Evolutionary conservation across 2,329 filamentous ascomycete species (phyloP).

Genomic region (Stylonectria norvegica): DNA sequence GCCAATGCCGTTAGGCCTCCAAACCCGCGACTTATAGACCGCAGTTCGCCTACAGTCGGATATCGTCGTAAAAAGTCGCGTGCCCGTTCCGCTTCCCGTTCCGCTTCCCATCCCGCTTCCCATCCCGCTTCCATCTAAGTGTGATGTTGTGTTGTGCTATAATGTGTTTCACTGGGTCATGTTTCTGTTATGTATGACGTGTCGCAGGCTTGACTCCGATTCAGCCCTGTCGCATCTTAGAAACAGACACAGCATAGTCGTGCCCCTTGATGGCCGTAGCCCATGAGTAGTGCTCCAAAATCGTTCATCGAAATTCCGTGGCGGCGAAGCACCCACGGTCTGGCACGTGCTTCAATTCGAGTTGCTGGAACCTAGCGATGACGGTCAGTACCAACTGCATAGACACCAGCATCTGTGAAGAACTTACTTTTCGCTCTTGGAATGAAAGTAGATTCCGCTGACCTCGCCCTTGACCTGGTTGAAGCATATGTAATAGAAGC

Average conservation of each 20-base stretch:
- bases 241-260: no score
- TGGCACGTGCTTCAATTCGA: conserved; percentile 84
- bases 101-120: conserved; percentile 19
- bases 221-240: no score
- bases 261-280: no score
- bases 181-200: no score
- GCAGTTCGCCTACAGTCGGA: conserved; percentile 12
- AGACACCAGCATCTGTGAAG: neutral
- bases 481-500: conserved; percentile 99
- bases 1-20: conserved; percentile 16
- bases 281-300: no score
- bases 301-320: conserved; percentile 68
- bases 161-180: no score
- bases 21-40: conserved; percentile 14
- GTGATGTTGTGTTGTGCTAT: no score
- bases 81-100: conserved; percentile 20
- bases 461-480: conserved; percentile 85
- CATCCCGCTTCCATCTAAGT: no score
- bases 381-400: conserved; percentile 2
- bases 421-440: conserved; percentile 92
- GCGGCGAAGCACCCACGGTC: conserved; percentile 80
- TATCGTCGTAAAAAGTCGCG: conserved; percentile 19
- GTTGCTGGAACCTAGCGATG: conserved; percentile 73
- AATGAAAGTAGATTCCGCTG: conserved; percentile 95
- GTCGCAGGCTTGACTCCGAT: no score